These are phyloP conservation scores for Trichoderma semiorbis DNA, from an alignment of 2,329 filamentous ascomycete genomes.

Conservation along the genomic window DNA sequence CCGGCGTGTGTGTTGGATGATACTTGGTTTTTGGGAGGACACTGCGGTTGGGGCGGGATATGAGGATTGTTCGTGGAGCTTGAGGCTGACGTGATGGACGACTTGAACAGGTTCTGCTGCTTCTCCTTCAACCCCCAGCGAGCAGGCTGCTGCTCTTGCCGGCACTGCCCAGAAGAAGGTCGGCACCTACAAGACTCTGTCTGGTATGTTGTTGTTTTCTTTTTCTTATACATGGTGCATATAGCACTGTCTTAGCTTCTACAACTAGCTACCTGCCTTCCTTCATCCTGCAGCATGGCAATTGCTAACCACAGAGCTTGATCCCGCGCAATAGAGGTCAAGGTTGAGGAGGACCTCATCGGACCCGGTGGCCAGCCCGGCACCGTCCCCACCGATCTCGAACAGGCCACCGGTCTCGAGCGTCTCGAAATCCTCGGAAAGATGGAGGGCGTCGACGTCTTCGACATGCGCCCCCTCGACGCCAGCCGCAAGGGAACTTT, in stretches of 20 bases:
- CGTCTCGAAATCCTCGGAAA: slow-evolving; percentile 98
- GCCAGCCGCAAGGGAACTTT: slow-evolving; percentile 87
- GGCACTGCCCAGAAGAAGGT: slow-evolving; percentile 44
- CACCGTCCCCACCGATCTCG: slow-evolving; percentile 86
- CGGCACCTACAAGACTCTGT: slow-evolving; percentile 44
- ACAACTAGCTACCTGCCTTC: too few species aligned
- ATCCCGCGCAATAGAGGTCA: slow-evolving; percentile 64
- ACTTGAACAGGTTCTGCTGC: slow-evolving; percentile 14
- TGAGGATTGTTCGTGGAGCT: neutral
- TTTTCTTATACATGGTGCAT: neutral
- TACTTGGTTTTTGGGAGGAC: neutral
- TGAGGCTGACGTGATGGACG: slow-evolving; percentile 33
- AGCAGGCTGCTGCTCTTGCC: slow-evolving; percentile 35
- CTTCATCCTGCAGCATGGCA: neutral
- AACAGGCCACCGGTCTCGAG: slow-evolving; percentile 96
- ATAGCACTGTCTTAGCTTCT: slow-evolving; percentile 25
- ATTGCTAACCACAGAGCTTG: neutral
- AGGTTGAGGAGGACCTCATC: slow-evolving; percentile 75
- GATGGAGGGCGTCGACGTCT: slow-evolving; percentile 97
- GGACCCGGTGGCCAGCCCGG: slow-evolving; percentile 78
- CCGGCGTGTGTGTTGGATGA: neutral
- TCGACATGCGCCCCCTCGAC: slow-evolving; percentile 97
- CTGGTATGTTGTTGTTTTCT: slow-evolving; percentile 38
- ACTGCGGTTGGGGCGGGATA: neutral
- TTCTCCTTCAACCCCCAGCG: slow-evolving; percentile 31